Percentiles rank a stretch among this genome's conserved stretches.
Evolutionary conservation across 306 rosid genomes (phyloP).

Genomic region (Biancaea sappan): DNA sequence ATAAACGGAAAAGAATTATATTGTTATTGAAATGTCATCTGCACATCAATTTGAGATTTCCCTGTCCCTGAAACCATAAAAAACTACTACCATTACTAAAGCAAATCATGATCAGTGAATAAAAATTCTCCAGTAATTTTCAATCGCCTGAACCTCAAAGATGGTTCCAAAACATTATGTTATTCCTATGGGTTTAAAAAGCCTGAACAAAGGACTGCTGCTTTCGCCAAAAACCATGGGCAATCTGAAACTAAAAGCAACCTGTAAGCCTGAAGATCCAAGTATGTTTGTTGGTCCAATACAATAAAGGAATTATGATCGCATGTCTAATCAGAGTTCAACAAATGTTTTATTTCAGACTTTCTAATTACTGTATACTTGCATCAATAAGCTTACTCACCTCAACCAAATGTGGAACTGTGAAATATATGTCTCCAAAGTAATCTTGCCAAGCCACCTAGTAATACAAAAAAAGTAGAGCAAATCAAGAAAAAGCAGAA

Average conservation of each 20-base stretch:
- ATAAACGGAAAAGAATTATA: neutral
- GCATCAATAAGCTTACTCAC: conserved; percentile 46
- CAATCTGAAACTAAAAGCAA: neutral
- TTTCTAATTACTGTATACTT: conserved; percentile 11
- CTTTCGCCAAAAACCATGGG: neutral
- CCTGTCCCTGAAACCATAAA: conserved; percentile 26
- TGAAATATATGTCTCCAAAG: conserved; percentile 97
- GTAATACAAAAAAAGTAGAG: conserved; percentile 30
- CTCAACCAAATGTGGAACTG: conserved; percentile 99
- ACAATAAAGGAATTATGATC: neutral
- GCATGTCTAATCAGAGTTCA: conserved; percentile 9
- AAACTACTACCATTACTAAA: conserved; percentile 20
- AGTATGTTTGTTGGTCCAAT: neutral
- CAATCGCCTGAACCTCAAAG: neutral
- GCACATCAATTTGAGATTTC: neutral
- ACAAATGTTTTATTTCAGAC: neutral
- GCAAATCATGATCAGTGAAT: no score
- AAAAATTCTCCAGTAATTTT: neutral
- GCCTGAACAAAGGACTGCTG: neutral
- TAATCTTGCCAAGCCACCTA: conserved; percentile 99
- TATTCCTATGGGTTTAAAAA: neutral
- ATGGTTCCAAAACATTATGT: neutral
- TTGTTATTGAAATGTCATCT: neutral
- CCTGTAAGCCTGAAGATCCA: neutral
- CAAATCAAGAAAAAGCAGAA: conserved; percentile 24